phyloP scores from a whole-genome alignment of 306 rosid genomes.

The Prunus davidiana region DNA sequence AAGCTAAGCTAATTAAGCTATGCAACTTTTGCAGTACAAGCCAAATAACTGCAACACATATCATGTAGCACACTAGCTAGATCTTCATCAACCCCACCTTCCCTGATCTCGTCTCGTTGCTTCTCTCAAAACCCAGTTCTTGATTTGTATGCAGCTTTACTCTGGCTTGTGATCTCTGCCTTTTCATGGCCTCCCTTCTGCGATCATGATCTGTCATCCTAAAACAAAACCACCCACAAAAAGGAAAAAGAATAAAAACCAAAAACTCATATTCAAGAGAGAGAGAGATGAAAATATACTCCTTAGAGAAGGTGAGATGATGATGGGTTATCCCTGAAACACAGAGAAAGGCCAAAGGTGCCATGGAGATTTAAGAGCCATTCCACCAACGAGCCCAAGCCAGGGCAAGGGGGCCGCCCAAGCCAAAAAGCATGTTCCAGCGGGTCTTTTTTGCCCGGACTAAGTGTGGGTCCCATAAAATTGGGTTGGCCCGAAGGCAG shows the following conservation, averaged over 20 bases:
- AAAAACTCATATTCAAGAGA: not conserved
- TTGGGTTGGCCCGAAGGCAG: no score
- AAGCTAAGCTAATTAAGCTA: slow-evolving; percentile 15
- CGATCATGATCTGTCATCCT: slow-evolving; percentile 86
- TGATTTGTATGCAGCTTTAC: slow-evolving; percentile 39
- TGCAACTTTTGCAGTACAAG: slow-evolving; percentile 69
- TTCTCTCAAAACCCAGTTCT: slow-evolving; percentile 30
- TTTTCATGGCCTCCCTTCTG: slow-evolving; percentile 58
- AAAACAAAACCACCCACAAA: not conserved
- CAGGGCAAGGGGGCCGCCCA: no score
- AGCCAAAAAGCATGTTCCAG: no score
- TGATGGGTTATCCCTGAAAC: slow-evolving; percentile 56
- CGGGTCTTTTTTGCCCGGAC: no score
- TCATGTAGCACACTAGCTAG: not conserved
- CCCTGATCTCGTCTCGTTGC: slow-evolving; percentile 29
- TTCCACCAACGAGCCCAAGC: no score
- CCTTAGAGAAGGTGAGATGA: slow-evolving; percentile 44
- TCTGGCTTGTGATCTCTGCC: slow-evolving; percentile 40
- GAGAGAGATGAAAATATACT: slow-evolving; percentile 26
- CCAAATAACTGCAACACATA: slow-evolving; percentile 1
- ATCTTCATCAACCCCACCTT: slow-evolving; percentile 35
- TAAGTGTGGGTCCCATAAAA: no score
- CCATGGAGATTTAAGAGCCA: slow-evolving; percentile 37
- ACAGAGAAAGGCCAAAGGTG: slow-evolving; percentile 61
- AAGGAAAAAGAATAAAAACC: not conserved